Base-by-base conservation (phyloP, 352 stramenopile genomes). In the Pythium phragmitis region DNA sequence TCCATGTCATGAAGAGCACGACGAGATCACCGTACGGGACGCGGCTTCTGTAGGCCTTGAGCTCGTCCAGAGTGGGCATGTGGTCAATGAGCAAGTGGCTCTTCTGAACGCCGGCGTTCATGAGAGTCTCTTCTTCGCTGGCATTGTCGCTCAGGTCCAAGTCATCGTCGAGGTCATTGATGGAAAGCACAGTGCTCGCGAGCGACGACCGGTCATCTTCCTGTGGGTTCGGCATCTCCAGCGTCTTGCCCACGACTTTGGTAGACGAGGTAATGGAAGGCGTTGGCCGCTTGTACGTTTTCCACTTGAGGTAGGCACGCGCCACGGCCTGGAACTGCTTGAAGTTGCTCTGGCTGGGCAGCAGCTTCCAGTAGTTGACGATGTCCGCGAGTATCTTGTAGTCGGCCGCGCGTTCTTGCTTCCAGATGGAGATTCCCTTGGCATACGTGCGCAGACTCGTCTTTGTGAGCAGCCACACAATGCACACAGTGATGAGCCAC, bases 401-500 rank as follows among this genome's bases (percentile, higher is more conserved):
- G 49, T 94, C 83, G 4, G 76, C 71, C 1, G 68, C 68, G 3
- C 57, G 59, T 68, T 94, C 83, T 43, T 91, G 72, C n/a, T 75
- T 73, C 78, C 76, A 92, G 48, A 91, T 86, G 60, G 75, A 78
- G 42, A 80, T 76, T 36, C 82, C 85, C 55, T 92, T 94, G 8
- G 59, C 58, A 47, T 87, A 81, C 47, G 82, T 94, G 41, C 85
- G 80, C 41, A 82, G 23, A 7, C 70, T 76, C 0, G 85, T 92
- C 68, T 88, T 88, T 16, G 77, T 87, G 13, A 94, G 72, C 52
- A 94, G 67, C 72, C 67, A 85, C 43, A 94, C 83, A 33, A 94
- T 89, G 54, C 81, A 86, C 16, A 92, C 60, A 0, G 80, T 91
- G 57, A 92, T 91, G 48, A 94, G 74, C 82, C 84, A 94, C 69